A percentile compares a stretch with the other conserved stretches of the same genome.
Conservation (phyloP, 2,329 filamentous ascomycete species). For the Aspergillus sp. region DNA sequence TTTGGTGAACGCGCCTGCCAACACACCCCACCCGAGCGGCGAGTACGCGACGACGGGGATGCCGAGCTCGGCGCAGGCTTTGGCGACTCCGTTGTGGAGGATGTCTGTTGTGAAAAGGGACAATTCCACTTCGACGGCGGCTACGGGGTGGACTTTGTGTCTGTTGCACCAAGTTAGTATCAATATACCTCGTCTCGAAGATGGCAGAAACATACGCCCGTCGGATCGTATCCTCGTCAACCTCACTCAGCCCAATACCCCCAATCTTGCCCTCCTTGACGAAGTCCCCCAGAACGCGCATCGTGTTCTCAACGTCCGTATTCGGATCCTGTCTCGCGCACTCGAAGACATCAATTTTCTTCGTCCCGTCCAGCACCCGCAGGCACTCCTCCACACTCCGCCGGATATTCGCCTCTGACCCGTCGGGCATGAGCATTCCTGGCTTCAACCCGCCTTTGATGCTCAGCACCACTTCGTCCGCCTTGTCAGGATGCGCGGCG, state of each 20-base stretch:
- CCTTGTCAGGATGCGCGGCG: constrained; percentile 53
- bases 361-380: constrained; percentile 43
- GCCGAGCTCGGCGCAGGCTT: constrained; percentile 45
- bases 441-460: constrained; percentile 50
- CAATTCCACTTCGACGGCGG: constrained; percentile 53
- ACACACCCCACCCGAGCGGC: constrained; percentile 49
- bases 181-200: constrained; percentile 1
- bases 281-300: constrained; percentile 29
- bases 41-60: constrained; percentile 54
- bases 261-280: constrained; percentile 37
- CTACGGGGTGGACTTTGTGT: constrained; percentile 46
- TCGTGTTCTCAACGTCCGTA: constrained; percentile 40
- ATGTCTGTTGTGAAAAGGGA: constrained; percentile 50
- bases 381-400: constrained; percentile 51
- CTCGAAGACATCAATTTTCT: constrained; percentile 54
- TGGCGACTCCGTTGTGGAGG: constrained; percentile 48
- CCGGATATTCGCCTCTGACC: constrained; percentile 46
- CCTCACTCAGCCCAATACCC: constrained; percentile 36
- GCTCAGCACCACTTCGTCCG: constrained; percentile 50
- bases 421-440: constrained; percentile 35
- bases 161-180: constrained; percentile 27
- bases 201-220: constrained; percentile 24
- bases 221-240: constrained; percentile 37
- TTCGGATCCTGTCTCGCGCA: constrained; percentile 48
- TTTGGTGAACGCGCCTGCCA: constrained; percentile 42